Conservation (phyloP, 805 yeast species). For the Millerozyma acaciae region DNA sequence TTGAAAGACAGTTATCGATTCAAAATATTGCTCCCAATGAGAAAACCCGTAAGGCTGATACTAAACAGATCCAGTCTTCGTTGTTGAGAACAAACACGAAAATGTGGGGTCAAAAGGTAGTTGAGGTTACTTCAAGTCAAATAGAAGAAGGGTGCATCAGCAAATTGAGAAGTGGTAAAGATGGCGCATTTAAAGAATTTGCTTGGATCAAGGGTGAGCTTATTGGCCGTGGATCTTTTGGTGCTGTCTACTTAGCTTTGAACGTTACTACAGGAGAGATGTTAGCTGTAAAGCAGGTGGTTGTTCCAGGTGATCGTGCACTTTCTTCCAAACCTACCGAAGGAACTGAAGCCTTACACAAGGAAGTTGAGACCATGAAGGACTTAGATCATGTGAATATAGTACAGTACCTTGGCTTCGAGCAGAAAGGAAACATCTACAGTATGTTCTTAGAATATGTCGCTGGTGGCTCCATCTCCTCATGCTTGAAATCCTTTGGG, state of each 20-base stretch:
- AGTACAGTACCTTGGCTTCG: slow-evolving; percentile 95
- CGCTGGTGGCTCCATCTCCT: slow-evolving; percentile 95
- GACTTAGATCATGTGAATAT: slow-evolving; percentile 91
- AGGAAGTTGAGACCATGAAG: slow-evolving; percentile 91
- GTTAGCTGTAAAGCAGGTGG: slow-evolving; percentile 97
- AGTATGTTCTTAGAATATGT: slow-evolving; percentile 92
- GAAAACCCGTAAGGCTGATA: slow-evolving; percentile 1
- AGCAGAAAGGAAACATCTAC: slow-evolving; percentile 66
- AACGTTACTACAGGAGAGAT: slow-evolving; percentile 97
- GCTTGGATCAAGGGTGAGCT: slow-evolving; percentile 98
- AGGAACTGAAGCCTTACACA: slow-evolving; percentile 75
- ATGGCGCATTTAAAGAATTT: slow-evolving; percentile 74
- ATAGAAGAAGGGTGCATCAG: slow-evolving; percentile 61
- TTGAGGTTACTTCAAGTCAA: slow-evolving; percentile 79
- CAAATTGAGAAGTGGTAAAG: slow-evolving; percentile 54
- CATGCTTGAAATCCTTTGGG: slow-evolving; percentile 78
- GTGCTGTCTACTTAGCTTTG: slow-evolving; percentile 85
- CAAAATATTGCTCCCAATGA: slow-evolving; percentile 3
- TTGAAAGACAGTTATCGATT: slow-evolving; percentile 19
- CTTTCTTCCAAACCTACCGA: slow-evolving; percentile 42
- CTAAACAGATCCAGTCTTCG: slow-evolving; percentile 14
- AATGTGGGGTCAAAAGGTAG: slow-evolving; percentile 94
- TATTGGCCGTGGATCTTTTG: slow-evolving; percentile 95
- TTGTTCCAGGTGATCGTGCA: slow-evolving; percentile 42
- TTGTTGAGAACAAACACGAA: slow-evolving; percentile 79